Evolutionary conservation across 768 basidiomycete species (phyloP).

Genomic region (Exidia glandulosa): DNA sequence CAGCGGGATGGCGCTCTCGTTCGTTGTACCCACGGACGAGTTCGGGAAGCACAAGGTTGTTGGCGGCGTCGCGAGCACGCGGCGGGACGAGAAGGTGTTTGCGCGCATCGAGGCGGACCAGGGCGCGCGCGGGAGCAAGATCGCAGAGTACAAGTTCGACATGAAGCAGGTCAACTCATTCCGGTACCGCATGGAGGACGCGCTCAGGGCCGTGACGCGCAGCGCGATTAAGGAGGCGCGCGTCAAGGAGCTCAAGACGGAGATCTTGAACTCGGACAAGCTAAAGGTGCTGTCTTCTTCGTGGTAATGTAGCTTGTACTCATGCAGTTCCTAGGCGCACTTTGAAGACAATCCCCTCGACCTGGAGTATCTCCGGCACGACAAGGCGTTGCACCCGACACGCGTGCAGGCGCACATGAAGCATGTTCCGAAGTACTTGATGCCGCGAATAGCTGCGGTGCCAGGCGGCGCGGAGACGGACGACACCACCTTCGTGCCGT

Average conservation of each 20-base stretch:
- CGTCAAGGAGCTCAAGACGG: constrained; percentile 85
- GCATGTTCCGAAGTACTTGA: constrained; percentile 84
- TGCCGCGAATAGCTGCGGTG: constrained; percentile 69
- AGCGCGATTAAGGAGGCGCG: constrained; percentile 82
- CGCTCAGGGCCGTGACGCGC: constrained; percentile 76
- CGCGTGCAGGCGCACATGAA: constrained; percentile 91
- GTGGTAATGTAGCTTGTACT: not conserved
- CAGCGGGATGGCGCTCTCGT: constrained; percentile 84
- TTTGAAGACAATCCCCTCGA: constrained; percentile 96
- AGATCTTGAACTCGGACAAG: constrained; percentile 92
- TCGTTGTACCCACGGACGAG: constrained; percentile 58
- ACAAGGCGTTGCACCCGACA: constrained; percentile 85
- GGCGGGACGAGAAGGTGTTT: constrained; percentile 68
- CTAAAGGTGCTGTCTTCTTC: constrained; percentile 56
- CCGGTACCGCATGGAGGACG: constrained; percentile 97
- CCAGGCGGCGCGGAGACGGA: constrained; percentile 12
- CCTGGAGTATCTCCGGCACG: constrained; percentile 84
- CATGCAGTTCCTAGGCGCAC: constrained; percentile 54
- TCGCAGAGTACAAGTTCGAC: constrained; percentile 90
- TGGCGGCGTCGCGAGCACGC: constrained; percentile 54
- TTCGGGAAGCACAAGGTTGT: constrained; percentile 71
- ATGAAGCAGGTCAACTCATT: constrained; percentile 96
- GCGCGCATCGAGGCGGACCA: constrained; percentile 68
- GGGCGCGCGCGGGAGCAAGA: constrained; percentile 38
- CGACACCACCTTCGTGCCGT: constrained; percentile 55